Conservation (phyloP, 352 stramenopile genomes). For the Phytophthora nicotianae region DNA sequence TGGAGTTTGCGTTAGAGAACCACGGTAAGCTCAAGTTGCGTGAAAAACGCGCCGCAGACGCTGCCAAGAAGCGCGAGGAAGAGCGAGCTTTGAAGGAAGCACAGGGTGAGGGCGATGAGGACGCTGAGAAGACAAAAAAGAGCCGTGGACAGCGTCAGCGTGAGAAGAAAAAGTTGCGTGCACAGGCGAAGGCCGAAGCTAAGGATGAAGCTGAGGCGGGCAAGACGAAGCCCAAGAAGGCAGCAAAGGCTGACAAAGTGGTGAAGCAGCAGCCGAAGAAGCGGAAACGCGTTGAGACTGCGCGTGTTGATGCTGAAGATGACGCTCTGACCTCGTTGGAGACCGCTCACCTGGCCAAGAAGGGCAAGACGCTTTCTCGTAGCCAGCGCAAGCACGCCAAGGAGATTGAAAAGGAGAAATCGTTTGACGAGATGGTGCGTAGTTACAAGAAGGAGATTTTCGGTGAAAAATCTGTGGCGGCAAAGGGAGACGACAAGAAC, state of each 20-base stretch:
- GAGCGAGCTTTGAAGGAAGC: slow-evolving; percentile 68
- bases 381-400: slow-evolving; percentile 73
- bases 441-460: slow-evolving; percentile 90
- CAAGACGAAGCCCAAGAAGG: slow-evolving; percentile 44
- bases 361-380: slow-evolving; percentile 57
- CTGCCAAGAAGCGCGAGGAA: slow-evolving; percentile 73
- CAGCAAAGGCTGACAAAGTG: slow-evolving; percentile 37
- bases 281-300: slow-evolving; percentile 39
- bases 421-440: slow-evolving; percentile 78
- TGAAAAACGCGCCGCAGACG: slow-evolving; percentile 73
- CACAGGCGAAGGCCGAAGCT: slow-evolving; percentile 32
- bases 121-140: slow-evolving; percentile 50
- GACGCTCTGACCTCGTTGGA: slow-evolving; percentile 31
- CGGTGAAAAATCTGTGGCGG: slow-evolving; percentile 40
- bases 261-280: slow-evolving; percentile 50
- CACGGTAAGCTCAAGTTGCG: slow-evolving; percentile 88
- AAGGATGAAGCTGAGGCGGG: slow-evolving; percentile 20
- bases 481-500: slow-evolving; percentile 19
- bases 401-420: slow-evolving; percentile 61
- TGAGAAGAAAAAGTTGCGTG: slow-evolving; percentile 70
- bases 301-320: slow-evolving; percentile 24
- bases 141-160: slow-evolving; percentile 78
- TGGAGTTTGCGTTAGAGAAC: slow-evolving; percentile 91
- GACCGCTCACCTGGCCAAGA: slow-evolving; percentile 27
- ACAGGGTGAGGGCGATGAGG: slow-evolving; percentile 50